Evolutionary conservation across 306 rosid genomes (phyloP), one percentile per base, ranked within the genome.

Genomic region (Trifolium subterraneum): DNA sequence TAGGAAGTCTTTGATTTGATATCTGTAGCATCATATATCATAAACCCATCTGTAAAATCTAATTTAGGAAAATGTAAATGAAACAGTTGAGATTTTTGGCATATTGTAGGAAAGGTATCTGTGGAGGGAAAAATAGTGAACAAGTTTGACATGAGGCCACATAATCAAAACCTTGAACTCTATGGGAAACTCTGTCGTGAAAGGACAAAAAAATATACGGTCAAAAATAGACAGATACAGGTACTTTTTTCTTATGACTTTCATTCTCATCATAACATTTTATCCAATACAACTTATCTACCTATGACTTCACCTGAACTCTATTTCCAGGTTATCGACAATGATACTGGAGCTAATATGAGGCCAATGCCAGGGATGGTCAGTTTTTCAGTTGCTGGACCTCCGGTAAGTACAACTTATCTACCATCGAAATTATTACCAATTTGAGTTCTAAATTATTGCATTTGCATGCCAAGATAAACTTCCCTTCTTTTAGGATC

Each of bases 121-220:
- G 90, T 89, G 45, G 98, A 93, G 77, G 98, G 97, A 22, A 88
- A 86, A 74, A 87, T 93, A 76, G 70, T 68, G 59, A 68, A 88
- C 86, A 93, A 91, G 67, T 88, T 93, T 82, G 93, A 91, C 83
- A 90, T 91, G 96, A 93, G 86, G 80, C 97, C 96, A 19, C 87
- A 86, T 72, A 79, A 73, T 83, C 88, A 86, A 82, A 89, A 70
- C 80, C 77, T 93, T 63, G 98, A 93, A 70, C 74, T 81, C 68
- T 91, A 93, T 68, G 96, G 92, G 79, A 89, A 93, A 80, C 87
- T 90, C 52, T 91, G 91, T 76, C 93, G 98, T 50, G 93, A 93
- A 83, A 88, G 98, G 70, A 91, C 93, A 64, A 71, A 77, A 63
- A 88, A 88, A 72, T 85, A 82, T 74, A 88, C 77, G 88, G 89